phyloP scores from a whole-genome alignment of 2,329 filamentous ascomycete genomes.

The Ramularia collo-cygni region DNA sequence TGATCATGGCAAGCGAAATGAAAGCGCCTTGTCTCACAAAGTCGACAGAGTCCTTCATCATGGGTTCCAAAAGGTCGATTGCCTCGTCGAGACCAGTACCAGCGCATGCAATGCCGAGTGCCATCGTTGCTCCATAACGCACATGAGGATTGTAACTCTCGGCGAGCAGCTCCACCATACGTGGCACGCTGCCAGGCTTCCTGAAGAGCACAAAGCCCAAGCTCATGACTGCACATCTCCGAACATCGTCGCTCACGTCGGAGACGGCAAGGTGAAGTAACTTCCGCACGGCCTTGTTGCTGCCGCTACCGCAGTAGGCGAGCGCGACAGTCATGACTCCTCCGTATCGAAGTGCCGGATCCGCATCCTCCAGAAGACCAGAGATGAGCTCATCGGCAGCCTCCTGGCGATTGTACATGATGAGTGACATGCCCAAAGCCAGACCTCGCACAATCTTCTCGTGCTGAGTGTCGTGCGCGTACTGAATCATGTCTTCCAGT shows the following conservation, averaged over 20 bases:
- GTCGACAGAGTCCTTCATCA: slow-evolving; percentile 99
- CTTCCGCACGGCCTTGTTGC: slow-evolving; percentile 97
- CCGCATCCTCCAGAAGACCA: slow-evolving; percentile 83
- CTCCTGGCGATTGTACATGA: slow-evolving; percentile 97
- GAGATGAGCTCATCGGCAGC: slow-evolving; percentile 91
- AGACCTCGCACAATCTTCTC: slow-evolving; percentile 98
- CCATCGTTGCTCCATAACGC: slow-evolving; percentile 96
- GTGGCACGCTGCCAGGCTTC: slow-evolving; percentile 91
- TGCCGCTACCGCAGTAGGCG: slow-evolving; percentile 93
- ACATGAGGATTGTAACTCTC: slow-evolving; percentile 99
- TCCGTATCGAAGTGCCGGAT: slow-evolving; percentile 88
- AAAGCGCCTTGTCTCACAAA: slow-evolving; percentile 95
- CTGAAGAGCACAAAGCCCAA: slow-evolving; percentile 97
- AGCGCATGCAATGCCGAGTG: slow-evolving; percentile 93
- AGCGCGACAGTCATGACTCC: slow-evolving; percentile 98
- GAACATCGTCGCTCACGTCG: slow-evolving; percentile 96
- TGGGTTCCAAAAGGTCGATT: slow-evolving; percentile 92
- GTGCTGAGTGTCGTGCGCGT: slow-evolving; percentile 95
- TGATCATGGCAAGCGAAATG: slow-evolving; percentile 92
- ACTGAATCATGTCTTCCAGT: slow-evolving; percentile 93
- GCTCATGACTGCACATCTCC: slow-evolving; percentile 93
- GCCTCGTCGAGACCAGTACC: slow-evolving; percentile 94
- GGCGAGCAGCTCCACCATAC: slow-evolving; percentile 96
- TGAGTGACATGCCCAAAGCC: slow-evolving; percentile 91
- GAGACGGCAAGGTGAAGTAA: slow-evolving; percentile 93